Base-by-base conservation (phyloP, 768 basidiomycete species). In the Goffeauzyma gilvescens region DNA sequence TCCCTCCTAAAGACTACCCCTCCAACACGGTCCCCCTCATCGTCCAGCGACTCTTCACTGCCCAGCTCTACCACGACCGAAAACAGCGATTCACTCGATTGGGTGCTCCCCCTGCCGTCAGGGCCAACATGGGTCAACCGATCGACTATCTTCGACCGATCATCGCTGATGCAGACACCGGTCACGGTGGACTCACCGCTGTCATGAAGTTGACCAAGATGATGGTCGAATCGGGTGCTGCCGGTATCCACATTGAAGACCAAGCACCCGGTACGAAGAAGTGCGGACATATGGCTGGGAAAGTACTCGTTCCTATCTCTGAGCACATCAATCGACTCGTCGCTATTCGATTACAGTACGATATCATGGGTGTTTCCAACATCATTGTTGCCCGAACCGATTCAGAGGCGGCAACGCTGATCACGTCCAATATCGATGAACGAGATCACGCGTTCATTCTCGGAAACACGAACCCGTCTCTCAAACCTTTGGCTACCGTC, bases 1-100 rank as follows among this genome's bases (percentile, higher is more conserved):
- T 30, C 14, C 32, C 13, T 13, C 6, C 20, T 15, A 1, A 36
- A 85, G 89, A 95, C 64, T 95, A 96, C 67, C 93, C 93, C 2
- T 90, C 82, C 38, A 95, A 96, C 70, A 96, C 93, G 17, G 90
- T 96, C 1, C 93, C 93, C 2, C 85, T 84, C 72, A 95, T 95
- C 71, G 93, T 96, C 50, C 85, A 95, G 63, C 93, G 96, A 50
- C 72, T 96, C 41, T 96, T 96, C 75, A 75, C 80, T 72, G 90
- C 93, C 0, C 93, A 96, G 62, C 76, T 96, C 32, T 96, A 96
- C 77, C 93, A 98, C 63, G 93, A 98, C 68, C 79, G 90, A 51
- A 96, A 93, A 65, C 90, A 96, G 63, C 78, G 75, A 42, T 63
- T 55, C 54, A 60, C 59, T 5, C 35, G 62, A 13, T 31, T 50